phyloP scores from a whole-genome alignment of 139 green algal species.

The Micractinium conductrix region DNA sequence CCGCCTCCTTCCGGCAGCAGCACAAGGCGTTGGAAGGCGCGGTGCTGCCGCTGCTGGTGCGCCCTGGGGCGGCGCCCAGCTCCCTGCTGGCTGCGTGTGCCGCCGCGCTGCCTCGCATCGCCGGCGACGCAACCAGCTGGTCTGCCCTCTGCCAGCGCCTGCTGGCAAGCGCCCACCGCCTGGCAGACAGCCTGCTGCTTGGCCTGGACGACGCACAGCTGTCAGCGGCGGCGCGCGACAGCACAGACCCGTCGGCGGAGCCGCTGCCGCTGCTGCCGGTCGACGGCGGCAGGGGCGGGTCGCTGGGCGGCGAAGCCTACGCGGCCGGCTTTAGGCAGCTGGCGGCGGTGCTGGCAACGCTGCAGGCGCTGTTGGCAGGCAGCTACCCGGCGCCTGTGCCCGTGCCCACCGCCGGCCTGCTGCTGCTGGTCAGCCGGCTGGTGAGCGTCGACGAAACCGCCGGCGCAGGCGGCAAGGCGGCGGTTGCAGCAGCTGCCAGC shows the following conservation, averaged over 20 bases:
- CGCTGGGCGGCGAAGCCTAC: not conserved
- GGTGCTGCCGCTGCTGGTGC: slow-evolving; percentile 23
- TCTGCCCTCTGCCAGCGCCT: slow-evolving; percentile 41
- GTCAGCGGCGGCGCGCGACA: not conserved
- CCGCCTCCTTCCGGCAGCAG: slow-evolving; percentile 29
- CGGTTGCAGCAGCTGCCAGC: slow-evolving; percentile 36
- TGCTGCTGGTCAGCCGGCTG: slow-evolving; percentile 51
- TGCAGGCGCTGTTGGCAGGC: slow-evolving; percentile 45
- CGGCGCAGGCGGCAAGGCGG: slow-evolving; percentile 28
- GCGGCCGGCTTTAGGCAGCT: slow-evolving; percentile 30
- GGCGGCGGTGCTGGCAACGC: slow-evolving; percentile 23
- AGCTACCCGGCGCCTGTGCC: slow-evolving; percentile 44
- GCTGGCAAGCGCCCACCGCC: slow-evolving; percentile 39
- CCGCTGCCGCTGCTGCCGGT: slow-evolving; percentile 8
- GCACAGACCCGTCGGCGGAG: slow-evolving; percentile 11
- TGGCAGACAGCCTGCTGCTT: slow-evolving; percentile 50
- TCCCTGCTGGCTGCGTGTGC: slow-evolving; percentile 16
- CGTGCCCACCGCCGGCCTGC: slow-evolving; percentile 42
- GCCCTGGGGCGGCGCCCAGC: slow-evolving; percentile 6
- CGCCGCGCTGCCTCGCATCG: slow-evolving; percentile 38
- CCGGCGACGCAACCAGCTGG: slow-evolving; percentile 48
- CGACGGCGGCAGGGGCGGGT: not conserved
- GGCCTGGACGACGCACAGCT: not conserved
- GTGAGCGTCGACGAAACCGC: slow-evolving; percentile 45
- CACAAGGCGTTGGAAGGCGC: slow-evolving; percentile 27